Percentiles rank a stretch among this genome's conserved stretches.
These are phyloP conservation scores for Sungouiella blattae DNA, from an alignment of 805 yeast species.

Conservation along the genomic window DNA sequence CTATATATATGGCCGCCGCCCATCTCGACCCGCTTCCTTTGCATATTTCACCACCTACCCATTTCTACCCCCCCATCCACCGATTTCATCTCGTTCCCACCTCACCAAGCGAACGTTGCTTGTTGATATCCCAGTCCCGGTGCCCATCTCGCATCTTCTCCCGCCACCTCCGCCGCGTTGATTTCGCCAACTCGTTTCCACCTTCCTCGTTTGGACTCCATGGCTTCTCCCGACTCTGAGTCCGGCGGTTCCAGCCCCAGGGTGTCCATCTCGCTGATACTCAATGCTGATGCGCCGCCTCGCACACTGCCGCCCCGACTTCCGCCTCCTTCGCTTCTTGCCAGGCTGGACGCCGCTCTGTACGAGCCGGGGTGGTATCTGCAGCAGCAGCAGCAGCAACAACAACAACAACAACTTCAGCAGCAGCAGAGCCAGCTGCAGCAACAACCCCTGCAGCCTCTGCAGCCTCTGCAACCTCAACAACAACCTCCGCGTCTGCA, in stretches of 20 bases:
- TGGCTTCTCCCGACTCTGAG: neutral
- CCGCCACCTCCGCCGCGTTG: neutral
- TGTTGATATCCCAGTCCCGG: no score
- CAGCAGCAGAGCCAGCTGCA: neutral
- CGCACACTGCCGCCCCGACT: constrained; percentile 1
- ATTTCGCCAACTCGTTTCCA: neutral
- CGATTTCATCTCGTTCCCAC: no score
- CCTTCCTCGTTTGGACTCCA: neutral
- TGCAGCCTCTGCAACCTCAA: neutral
- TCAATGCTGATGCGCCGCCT: constrained; percentile 3
- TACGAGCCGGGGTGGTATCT: no score
- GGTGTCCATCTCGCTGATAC: constrained; percentile 9
- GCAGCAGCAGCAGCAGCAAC: neutral
- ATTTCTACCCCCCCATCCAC: no score
- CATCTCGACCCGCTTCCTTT: no score
- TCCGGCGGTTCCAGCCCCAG: constrained; percentile 4
- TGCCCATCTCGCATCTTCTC: no score
- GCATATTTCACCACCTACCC: no score
- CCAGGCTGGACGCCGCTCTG: no score
- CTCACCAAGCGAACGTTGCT: no score
- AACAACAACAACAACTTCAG: neutral
- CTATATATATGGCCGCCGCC: no score
- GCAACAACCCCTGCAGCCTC: neutral
- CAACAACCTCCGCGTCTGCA: neutral
- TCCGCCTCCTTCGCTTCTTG: neutral